Base-by-base conservation (phyloP, 2,329 filamentous ascomycete species). In the Alternaria gansuensis region DNA sequence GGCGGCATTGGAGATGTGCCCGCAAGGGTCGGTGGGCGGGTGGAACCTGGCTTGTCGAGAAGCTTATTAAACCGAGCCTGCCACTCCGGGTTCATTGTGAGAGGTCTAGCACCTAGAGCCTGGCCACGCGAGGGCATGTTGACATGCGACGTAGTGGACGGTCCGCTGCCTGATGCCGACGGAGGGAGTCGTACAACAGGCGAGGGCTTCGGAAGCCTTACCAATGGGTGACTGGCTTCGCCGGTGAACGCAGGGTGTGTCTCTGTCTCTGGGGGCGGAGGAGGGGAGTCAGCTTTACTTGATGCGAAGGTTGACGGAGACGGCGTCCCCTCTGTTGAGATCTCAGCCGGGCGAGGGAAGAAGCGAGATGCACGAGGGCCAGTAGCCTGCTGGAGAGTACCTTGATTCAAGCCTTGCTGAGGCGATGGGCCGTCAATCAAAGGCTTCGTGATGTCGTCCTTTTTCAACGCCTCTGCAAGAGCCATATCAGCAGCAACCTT, bases 111-210 rank as follows among this genome's bases (percentile, higher is more conserved):
- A 29, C 76, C 75, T 51, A 77, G 55, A 36, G 67, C 49, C 23
- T 68, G 68, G 36, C 66, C 64, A 29, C 74, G 70, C 34, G 68
- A 56, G 29, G 75, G 77, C 76, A 81, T 79, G 57, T 71, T 70
- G 21, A 82, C 79, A 23, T 80, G 76, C 37, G 74, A 73, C 33
- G 71, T 68, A 46, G 75, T 63, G 21, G 56, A 21, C 24, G 69
- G 68, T 17, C 81, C 79, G 24, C 80, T 73, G 21, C 71, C 71
- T n/a, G 63, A 57, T 10, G 65, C 68, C 23, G 81, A 71, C 7
- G 91, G 92, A 3, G 92, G 93, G 4, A 98, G 84, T 72, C 89
- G 92, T 11, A 98, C 93, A 26, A 92, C 85, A 31, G 92, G 91
- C 54, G 89, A 84, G 7, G 88, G 87, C 36, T 82, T 85, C 0